Evolutionary conservation across 257 asterid species (phyloP), one percentile per base, ranked within the genome.

Genomic region (Cordia subcordata): DNA sequence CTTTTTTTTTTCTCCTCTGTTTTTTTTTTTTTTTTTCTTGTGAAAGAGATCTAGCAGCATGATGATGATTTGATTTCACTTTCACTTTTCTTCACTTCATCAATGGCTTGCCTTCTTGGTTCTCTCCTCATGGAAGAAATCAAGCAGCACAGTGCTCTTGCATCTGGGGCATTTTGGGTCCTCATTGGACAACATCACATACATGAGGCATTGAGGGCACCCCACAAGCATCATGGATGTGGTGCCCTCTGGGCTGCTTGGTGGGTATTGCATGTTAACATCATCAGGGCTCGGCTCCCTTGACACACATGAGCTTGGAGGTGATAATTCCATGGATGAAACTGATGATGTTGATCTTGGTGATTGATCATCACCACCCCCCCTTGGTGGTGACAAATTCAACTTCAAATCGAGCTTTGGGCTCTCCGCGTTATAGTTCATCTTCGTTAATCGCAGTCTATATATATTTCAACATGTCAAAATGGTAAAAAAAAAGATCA

Each of bases 201-300:
- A 90, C 97, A 90, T 87, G 58, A 87, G 81, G 72, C 97, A 87
- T 53, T 92, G 75, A 0, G 96, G 98, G 70, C 98, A 90, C 5
- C 78, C 78, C 0, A 68, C 74, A 15, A 78, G 68, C 47, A 78
- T 62, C 83, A 78, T 73, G 22, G 96, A 82, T 13, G 90, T 77
- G 0, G 95, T 76, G 12, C 9, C 47, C 72, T 63, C 67, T 0
- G 80, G 74, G 68, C 84, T 75, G 47, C 55, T 71, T 1, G 94
- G 81, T n/a, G 44, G 81, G 81, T 72, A 79, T 9, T 73, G 65
- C 40, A 72, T 80, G 52, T 45, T 50, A 33, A n/a, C 21, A 16
- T 67, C 85, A 0, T 84, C 86, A 51, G 72, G 87, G 82, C 73
- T 78, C 42, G 72, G 54, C 78, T 88, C 96, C 10, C 81, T 78